phyloP scores from a whole-genome alignment of 1,284 basidiomycete species.

The Ceratobasidium sp. region DNA sequence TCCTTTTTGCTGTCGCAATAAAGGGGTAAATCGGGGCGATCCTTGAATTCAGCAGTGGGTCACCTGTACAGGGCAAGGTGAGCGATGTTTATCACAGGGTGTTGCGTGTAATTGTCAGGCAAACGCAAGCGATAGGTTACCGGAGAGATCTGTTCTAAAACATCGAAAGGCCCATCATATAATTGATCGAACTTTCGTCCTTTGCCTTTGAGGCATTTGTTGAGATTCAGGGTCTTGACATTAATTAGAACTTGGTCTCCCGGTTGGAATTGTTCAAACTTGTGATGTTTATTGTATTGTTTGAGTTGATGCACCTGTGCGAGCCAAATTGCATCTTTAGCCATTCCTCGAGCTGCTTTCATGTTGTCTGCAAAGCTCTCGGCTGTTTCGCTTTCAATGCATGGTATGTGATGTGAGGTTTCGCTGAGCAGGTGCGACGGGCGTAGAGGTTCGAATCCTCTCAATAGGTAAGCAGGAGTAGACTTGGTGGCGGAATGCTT shows the following conservation, averaged over 20 bases:
- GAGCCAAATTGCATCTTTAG: no score
- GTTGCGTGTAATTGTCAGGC: constrained; percentile 53
- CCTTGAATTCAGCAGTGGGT: constrained; percentile 49
- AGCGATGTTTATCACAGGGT: constrained; percentile 56
- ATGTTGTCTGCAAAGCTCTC: constrained; percentile 46
- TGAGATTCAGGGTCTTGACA: constrained; percentile 55
- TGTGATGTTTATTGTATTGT: constrained; percentile 51
- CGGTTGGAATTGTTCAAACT: constrained; percentile 48
- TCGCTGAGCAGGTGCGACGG: neutral
- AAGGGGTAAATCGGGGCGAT: constrained; percentile 38
- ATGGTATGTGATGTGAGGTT: constrained; percentile 8
- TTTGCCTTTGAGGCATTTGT: constrained; percentile 52
- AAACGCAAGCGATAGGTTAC: constrained; percentile 55
- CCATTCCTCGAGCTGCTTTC: no score
- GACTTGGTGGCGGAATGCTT: constrained; percentile 50
- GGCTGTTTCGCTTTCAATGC: constrained; percentile 38
- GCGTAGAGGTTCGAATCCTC: constrained; percentile 50
- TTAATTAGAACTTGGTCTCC: constrained; percentile 56
- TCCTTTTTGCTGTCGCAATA: constrained; percentile 1
- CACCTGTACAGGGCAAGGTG: constrained; percentile 53
- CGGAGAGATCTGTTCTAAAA: constrained; percentile 54
- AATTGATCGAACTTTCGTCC: constrained; percentile 56
- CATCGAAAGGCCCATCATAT: constrained; percentile 57
- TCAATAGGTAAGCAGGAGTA: constrained; percentile 51
- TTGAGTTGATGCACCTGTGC: no score